Conservation (phyloP, 257 asterid genomes). For the Craterostigma plantagineum region DNA sequence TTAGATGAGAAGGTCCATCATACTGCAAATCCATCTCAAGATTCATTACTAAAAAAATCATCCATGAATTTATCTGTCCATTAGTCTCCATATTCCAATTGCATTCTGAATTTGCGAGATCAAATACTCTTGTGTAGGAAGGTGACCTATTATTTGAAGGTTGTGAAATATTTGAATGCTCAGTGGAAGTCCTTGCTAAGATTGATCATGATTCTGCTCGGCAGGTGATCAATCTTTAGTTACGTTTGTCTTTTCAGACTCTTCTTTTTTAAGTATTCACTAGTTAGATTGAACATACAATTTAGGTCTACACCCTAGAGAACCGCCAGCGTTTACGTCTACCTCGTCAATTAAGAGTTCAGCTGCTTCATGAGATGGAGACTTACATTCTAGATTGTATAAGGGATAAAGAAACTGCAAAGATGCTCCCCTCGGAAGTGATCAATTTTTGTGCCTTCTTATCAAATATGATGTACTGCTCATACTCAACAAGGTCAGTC, state of each 20-base stretch:
- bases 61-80: too few relatives aligned
- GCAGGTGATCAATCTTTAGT: conserved; percentile 32
- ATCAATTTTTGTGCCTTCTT: conserved; percentile 53
- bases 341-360: conserved; percentile 53
- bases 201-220: conserved; percentile 27
- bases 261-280: conserved; percentile 7
- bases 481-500: conserved; percentile 52
- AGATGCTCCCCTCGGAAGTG: conserved; percentile 47
- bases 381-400: conserved; percentile 43
- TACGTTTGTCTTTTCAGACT: background rate
- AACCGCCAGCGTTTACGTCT: conserved; percentile 34
- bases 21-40: too few relatives aligned
- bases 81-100: conserved; percentile 4
- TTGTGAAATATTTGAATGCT: conserved; percentile 46
- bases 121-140: conserved; percentile 29
- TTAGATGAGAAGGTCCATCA: too few relatives aligned
- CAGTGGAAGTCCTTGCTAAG: conserved; percentile 66
- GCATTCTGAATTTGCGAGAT: conserved; percentile 11
- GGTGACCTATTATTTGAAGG: conserved; percentile 33
- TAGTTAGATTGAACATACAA: conserved; percentile 7
- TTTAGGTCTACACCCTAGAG: conserved; percentile 32
- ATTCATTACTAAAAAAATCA: too few relatives aligned
- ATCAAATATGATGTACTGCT: conserved; percentile 71
- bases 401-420: conserved; percentile 32
- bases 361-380: conserved; percentile 67